Base-by-base conservation (phyloP, 164 flowering plant genomes). In the Aristolochia contorta region DNA sequence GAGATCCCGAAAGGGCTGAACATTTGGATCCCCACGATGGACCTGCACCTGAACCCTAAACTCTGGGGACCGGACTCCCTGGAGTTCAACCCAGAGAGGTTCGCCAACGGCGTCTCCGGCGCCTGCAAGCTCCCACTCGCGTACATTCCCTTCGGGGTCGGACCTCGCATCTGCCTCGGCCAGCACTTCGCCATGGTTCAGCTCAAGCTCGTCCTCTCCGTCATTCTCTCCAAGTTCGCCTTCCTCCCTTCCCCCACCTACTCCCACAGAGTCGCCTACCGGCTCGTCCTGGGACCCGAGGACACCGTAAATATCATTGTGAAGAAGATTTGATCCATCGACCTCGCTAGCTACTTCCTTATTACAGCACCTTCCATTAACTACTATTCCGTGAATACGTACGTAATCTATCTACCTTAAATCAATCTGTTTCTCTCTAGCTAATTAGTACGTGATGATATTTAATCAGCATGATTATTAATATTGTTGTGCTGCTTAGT, bases 211-310 rank as follows among this genome's bases (percentile, higher is more conserved):
- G 21, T 61, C 24, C 57, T 54, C 22, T 21, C 57, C 21, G 30
- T 67, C 7, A 33, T 67, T 18, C 47, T 67, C 10, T 61, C 65
- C 18, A 41, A 50, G 12, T 67, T 67, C 30, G 32, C 65, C 37
- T 24, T 66, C 59, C 51, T 66, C 32, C 62, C 62, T 16, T 68
- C 75, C n/a, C 72, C 75, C 0, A 65, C 49, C 16, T 72, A 72
- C 57, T 37, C 52, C 4, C 76, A 68, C 18, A 62, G 61, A 16
- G 70, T 71, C 2, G 25, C 58, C 0, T 58, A 63, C 20, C 47
- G 71, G 7, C 24, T 70, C 64, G 59, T 67, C 13, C 23, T 70
- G n/a, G 69, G 57, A 49, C 77, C 74, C 37, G 59, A 64, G 52
- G 47, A 74, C 58, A 73, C 74, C 9, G 66, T 74, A 22, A 20